These are phyloP conservation scores for Saccharomyces hybrid DNA, from an alignment of 1,139 yeast species.

Conservation along the genomic window DNA sequence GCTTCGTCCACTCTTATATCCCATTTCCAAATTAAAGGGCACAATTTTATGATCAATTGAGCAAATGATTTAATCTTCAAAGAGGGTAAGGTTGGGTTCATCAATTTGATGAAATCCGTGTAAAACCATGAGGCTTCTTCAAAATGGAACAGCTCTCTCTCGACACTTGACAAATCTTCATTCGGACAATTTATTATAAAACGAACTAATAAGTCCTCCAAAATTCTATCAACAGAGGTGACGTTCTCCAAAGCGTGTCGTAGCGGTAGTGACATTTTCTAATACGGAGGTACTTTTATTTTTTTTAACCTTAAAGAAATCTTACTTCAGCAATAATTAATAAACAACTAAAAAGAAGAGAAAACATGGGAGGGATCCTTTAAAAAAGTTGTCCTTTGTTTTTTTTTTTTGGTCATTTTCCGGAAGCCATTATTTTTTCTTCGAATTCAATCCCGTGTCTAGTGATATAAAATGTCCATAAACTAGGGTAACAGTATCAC, in stretches of 20 bases:
- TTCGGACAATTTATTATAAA: slow-evolving; percentile 87
- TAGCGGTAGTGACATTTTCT: slow-evolving; percentile 31
- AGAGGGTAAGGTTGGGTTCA: slow-evolving; percentile 70
- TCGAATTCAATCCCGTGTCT: background rate
- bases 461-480: background rate
- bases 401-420: background rate
- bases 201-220: slow-evolving; percentile 83
- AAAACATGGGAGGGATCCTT: background rate
- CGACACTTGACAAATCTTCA: slow-evolving; percentile 79
- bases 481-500: background rate
- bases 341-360: background rate
- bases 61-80: slow-evolving; percentile 79
- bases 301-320: background rate
- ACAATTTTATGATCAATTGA: slow-evolving; percentile 58
- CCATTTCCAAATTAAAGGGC: slow-evolving; percentile 86
- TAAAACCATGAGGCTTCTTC: slow-evolving; percentile 99
- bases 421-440: background rate
- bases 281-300: background rate
- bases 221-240: slow-evolving; percentile 57
- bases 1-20: slow-evolving; percentile 59
- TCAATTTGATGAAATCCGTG: slow-evolving; percentile 69
- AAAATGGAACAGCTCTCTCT: slow-evolving; percentile 80
- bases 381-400: background rate
- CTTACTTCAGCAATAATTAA: background rate
- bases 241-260: slow-evolving; percentile 31